Evolutionary conservation across 345 rosid genomes (phyloP), one percentile per base, ranked within the genome.

Genomic region (Nephelium lappaceum): DNA sequence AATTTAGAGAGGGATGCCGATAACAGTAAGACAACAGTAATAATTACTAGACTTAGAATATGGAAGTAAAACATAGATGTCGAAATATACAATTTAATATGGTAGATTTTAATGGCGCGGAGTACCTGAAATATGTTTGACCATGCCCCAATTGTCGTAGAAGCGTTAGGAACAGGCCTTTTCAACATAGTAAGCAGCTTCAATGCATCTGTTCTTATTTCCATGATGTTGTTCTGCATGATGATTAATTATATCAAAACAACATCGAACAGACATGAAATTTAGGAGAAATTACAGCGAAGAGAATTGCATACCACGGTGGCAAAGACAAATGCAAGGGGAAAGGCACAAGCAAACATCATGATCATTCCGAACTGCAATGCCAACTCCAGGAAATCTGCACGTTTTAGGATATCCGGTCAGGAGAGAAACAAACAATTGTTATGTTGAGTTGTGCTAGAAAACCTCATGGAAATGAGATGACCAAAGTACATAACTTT

Each of bases 271-370:
- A 43, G 15, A 31, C 63, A 47, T 18, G 67, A 71, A 74, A 67
- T 31, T 63, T 8, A 68, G 23, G 27, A 21, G 74, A 57, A 76
- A 81, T 67, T 65, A 31, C 58, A 10, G 18, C 15, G 27, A 36
- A 69, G 74, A 72, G 7, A 69, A 71, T 67, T n/a, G 14, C 31
- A 63, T 89, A 92, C 95, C 92, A 92, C 84, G 39, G 93, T 86
- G 80, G 93, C 88, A 70, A 93, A 89, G 70, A 88, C 86, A 82
- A 95, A 95, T 74, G 93, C 95, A 25, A 91, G 92, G 77, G 98
- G 98, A 76, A 90, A 93, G 64, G 98, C 99, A 77, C 99, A 92
- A 73, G 99, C 99, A 78, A 93, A 93, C 99, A 95, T 95, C 99
- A 93, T 92, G 84, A 93, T 88, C 98, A 90, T 93, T 83, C 99